A percentile compares a stretch with the other conserved stretches of the same genome.
phyloP scores from a whole-genome alignment of 1,139 yeast genomes.

The Candida sanyaensis region DNA sequence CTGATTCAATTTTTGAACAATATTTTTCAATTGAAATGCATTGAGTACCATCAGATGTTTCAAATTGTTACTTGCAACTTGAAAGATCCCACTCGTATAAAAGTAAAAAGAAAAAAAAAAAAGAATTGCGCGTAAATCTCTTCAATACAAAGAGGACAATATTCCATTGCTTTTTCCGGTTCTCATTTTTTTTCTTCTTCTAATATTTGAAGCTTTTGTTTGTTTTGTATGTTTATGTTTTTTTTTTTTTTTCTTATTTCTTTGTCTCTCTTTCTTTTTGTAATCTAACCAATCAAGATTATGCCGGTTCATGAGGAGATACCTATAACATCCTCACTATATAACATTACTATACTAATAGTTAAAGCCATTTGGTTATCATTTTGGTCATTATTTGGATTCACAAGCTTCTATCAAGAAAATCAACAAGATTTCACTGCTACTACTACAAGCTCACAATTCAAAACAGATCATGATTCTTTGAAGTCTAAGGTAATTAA shows the following conservation, averaged over 20 bases:
- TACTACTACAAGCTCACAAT: background rate
- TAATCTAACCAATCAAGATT: background rate
- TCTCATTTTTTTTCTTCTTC: too few species aligned
- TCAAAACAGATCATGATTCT: background rate
- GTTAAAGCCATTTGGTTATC: constrained; percentile 10
- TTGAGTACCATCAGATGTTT: too few species aligned
- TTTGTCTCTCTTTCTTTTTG: background rate
- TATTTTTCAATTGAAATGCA: too few species aligned
- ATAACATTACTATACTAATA: constrained; percentile 9
- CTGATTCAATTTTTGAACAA: too few species aligned
- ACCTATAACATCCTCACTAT: constrained; percentile 11
- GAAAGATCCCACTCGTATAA: too few species aligned
- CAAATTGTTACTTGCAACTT: too few species aligned
- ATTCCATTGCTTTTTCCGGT: too few species aligned
- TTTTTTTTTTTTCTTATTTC: background rate
- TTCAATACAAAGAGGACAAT: too few species aligned
- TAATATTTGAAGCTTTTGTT: background rate
- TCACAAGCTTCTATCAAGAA: background rate
- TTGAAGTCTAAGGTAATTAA: constrained; percentile 12
- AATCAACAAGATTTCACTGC: background rate
- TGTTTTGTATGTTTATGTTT: too few species aligned
- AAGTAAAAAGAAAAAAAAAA: too few species aligned
- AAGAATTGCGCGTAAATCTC: too few species aligned
- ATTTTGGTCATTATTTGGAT: constrained; percentile 6
- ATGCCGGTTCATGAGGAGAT: constrained; percentile 15